Conservation (phyloP, 176 grass and related monocot species). For the Phyllostachys edulis region DNA sequence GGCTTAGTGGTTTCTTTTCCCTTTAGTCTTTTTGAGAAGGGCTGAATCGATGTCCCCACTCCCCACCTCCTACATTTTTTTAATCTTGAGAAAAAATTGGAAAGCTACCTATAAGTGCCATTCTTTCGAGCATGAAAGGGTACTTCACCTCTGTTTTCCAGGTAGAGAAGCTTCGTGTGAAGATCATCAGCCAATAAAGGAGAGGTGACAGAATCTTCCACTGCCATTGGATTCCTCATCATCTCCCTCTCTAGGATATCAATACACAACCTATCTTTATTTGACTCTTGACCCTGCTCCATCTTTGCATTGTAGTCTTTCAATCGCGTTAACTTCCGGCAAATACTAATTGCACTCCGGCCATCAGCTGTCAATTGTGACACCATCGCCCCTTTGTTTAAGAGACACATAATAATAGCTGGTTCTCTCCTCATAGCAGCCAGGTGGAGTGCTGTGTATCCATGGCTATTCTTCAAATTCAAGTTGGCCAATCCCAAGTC, state of each 20-base stretch:
- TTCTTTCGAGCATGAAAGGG: slow-evolving; percentile 15
- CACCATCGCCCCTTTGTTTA: slow-evolving; percentile 68
- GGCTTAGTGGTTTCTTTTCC: neutral
- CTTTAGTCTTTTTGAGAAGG: neutral
- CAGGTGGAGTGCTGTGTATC: slow-evolving; percentile 82
- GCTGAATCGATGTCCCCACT: neutral
- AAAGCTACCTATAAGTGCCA: neutral
- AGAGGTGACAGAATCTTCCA: slow-evolving; percentile 87
- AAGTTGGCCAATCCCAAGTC: slow-evolving; percentile 64
- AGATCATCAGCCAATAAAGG: slow-evolving; percentile 91
- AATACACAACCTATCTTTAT: slow-evolving; percentile 94
- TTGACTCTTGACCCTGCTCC: slow-evolving; percentile 80
- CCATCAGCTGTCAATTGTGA: slow-evolving; percentile 73
- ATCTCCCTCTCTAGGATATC: slow-evolving; percentile 94
- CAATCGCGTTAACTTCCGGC: slow-evolving; percentile 68
- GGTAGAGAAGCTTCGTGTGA: slow-evolving; percentile 85
- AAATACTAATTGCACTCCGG: slow-evolving; percentile 68
- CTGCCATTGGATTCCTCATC: slow-evolving; percentile 63
- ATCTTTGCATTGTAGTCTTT: slow-evolving; percentile 79
- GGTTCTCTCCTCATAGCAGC: slow-evolving; percentile 98
- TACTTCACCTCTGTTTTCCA: slow-evolving; percentile 93
- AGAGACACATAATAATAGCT: slow-evolving; percentile 72
- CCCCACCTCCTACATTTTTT: neutral
- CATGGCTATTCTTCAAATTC: slow-evolving; percentile 84
- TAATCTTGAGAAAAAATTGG: neutral